Evolutionary conservation across 106 monocot genomes (phyloP).

Genomic region (Dendrobium catenatum): DNA sequence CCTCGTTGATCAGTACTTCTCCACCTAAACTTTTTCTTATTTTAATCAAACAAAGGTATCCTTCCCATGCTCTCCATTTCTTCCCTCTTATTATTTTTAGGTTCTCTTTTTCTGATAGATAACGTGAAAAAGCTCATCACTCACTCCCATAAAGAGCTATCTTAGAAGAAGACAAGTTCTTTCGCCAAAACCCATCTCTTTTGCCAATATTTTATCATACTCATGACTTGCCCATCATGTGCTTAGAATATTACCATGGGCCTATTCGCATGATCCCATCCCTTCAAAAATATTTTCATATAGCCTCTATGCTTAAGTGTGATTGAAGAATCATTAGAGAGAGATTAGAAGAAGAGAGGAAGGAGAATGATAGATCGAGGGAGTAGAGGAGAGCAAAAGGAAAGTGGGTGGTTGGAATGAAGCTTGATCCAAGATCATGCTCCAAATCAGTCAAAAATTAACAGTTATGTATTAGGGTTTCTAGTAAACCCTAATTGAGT

Average conservation of each 20-base stretch:
- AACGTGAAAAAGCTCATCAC: constrained; percentile 1
- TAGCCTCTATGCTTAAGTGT: background rate
- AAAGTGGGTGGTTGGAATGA: constrained; percentile 1
- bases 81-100: background rate
- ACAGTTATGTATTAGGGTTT: background rate
- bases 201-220: background rate
- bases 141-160: constrained; percentile 1
- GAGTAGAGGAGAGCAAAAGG: too few relatives aligned
- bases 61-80: constrained; percentile 5
- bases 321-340: background rate
- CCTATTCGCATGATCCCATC: background rate
- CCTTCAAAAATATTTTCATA: background rate
- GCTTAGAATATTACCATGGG: background rate
- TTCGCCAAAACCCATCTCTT: background rate
- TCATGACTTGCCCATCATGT: background rate
- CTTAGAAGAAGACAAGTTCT: background rate
- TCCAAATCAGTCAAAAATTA: background rate
- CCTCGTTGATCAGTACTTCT: background rate
- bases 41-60: background rate
- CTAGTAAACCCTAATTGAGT: background rate
- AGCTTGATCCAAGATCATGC: constrained; percentile 1
- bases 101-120: constrained; percentile 1
- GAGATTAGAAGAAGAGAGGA: too few relatives aligned
- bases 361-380: too few relatives aligned
- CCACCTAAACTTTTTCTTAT: constrained; percentile 2